Base-by-base conservation (phyloP, 257 asterid genomes). In the Capsicum rhomboideum region DNA sequence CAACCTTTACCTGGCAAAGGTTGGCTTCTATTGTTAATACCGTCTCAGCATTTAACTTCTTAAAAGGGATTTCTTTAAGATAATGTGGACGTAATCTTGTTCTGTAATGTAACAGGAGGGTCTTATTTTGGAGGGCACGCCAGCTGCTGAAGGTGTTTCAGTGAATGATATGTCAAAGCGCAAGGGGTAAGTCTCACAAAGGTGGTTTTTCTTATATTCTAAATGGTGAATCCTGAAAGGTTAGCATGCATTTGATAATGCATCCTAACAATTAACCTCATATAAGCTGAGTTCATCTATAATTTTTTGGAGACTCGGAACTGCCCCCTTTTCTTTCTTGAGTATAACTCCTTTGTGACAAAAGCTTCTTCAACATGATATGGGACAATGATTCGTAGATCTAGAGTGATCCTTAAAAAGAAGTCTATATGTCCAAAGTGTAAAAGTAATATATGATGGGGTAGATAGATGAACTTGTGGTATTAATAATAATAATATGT, bases 141-240 rank as follows among this genome's bases (percentile, higher is more conserved):
- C 97, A 75, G 98, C 99, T 83, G 97, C 97, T n/a, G 94, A 81
- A 86, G 99, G 98, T 28, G 98, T 95, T 90, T 95, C 99, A 61
- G 92, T 87, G 12, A 83, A 64, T 84, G 98, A 97, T 83, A 90
- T 97, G 93, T 64, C 97, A 54, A 97, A 97, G 89, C 95, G 99
- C 90, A 93, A 92, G 91, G 88, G 84, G 99, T 97, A 89, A 85
- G 96, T 82, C 69, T 63, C 40, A 26, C 63, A 28, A 16, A 28
- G 18, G 0, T 5, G 18, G 0, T 5, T 28, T 56, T 29, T 82
- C 84, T 66, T 66, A 16, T 26, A 77, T 17, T 77, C 17, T 16
- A 50, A 46, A 52, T 14, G 40, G 63, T 77, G 46, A 17, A 26
- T 52, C 23, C 17, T 28, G 63, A 28, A 50, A 77, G 61, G 63